A percentile compares a stretch with the other conserved stretches of the same genome.
phyloP scores from a whole-genome alignment of 2,329 filamentous ascomycete species.

The Cladosporium sp. region DNA sequence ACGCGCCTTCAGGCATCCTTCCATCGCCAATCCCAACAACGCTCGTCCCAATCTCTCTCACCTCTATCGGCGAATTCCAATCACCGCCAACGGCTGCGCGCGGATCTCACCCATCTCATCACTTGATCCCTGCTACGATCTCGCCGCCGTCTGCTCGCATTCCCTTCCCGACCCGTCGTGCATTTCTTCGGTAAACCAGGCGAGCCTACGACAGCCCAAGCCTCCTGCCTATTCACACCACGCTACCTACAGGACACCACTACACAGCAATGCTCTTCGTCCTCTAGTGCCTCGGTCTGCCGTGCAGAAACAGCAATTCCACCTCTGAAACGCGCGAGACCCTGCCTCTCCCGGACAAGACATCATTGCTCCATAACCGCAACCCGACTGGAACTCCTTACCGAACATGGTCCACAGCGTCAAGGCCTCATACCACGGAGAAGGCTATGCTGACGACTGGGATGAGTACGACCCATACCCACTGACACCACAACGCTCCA shows the following conservation, averaged over 20 bases:
- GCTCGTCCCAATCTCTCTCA: neutral
- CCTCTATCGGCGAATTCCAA: neutral
- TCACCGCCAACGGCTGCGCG: conserved; percentile 11
- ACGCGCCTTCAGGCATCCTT: no score
- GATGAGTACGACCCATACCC: conserved; percentile 9
- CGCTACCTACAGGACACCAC: neutral
- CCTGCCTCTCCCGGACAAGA: neutral
- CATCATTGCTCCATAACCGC: neutral
- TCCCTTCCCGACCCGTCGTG: conserved; percentile 1
- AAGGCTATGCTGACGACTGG: conserved; percentile 8
- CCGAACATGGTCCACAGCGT: conserved; percentile 11
- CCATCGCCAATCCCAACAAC: neutral
- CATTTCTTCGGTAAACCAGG: neutral
- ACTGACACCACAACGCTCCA: conserved; percentile 11
- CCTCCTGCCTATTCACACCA: conserved; percentile 1
- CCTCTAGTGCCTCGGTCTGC: neutral
- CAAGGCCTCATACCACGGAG: conserved; percentile 9
- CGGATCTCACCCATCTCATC: conserved; percentile 2
- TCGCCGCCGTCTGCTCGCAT: neutral
- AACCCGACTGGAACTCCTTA: neutral
- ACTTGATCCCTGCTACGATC: conserved; percentile 8
- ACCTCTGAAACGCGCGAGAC: conserved; percentile 5
- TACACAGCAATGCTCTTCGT: neutral
- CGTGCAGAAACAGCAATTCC: neutral
- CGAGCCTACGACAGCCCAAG: neutral